Evolutionary conservation across 75 land plant genomes (phyloP), one percentile per base, ranked within the genome.

Genomic region (Picea sitchensis): DNA sequence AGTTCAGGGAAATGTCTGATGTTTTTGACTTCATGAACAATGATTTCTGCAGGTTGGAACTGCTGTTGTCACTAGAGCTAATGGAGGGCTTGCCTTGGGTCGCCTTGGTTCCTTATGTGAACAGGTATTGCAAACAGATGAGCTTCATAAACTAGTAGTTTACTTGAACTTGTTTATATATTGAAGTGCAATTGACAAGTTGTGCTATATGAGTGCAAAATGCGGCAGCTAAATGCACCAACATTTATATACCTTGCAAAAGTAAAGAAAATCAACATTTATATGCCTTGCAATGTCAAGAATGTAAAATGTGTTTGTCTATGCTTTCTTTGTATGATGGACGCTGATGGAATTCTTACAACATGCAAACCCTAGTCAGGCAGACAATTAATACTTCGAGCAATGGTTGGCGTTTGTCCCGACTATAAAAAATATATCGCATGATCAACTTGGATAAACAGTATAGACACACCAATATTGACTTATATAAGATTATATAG

Each of bases 1-100:
- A 51, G 56, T 51, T 9, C 9, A 51, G 1, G 56, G 56, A 51
- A 51, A 51, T 67, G 7, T 15, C 41, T 67, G 41, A 71, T 38
- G 23, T 47, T 71, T 71, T 54, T 71, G 73, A 71, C 73, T 38
- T 41, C 18, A 8, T n/a, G 23, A 71, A 20, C 73, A 41, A 71
- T 41, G 73, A 41, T 71, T 44, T 44, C 51, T 84, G 54, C 21
- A 95, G 96, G 99, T 47, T 47, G 98, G 98, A 20, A 96, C 98
- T 7, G 94, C 98, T 59, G 97, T 96, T 41, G 97, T 96, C 18
- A 94, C 98, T n/a, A 77, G 94, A 58, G n/a, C 76, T 30, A 96
- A 96, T 87, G 98, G 98, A 61, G 85, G 92, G 77, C 78, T 96
- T 69, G 97, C 97, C 2, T 54, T 96, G 11, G 97, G 98, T 2